Evolutionary conservation across 495 filamentous ascomycete species (phyloP).

Genomic region (Annulohypoxylon moriforme): DNA sequence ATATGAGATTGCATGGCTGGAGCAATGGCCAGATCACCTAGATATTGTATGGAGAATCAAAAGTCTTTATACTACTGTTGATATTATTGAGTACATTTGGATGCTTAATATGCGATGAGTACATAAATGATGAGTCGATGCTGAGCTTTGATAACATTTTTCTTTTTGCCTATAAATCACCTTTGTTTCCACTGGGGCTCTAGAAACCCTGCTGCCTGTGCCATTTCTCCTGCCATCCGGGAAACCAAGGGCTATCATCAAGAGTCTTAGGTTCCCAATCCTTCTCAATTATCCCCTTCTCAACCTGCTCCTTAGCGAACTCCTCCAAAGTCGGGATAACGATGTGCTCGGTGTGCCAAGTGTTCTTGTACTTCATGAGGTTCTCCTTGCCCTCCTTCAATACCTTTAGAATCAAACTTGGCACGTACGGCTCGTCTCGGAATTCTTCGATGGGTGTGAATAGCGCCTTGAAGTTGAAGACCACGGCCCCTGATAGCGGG

Average conservation of each 20-base stretch:
- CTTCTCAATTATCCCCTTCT: conserved; percentile 67
- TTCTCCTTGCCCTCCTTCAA: conserved; percentile 77
- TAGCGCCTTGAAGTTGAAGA: conserved; percentile 93
- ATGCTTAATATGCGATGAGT: not conserved
- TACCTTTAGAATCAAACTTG: conserved; percentile 73
- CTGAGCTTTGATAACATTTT: not conserved
- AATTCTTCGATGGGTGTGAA: conserved; percentile 84
- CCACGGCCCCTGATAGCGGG: conserved; percentile 77
- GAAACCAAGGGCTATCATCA: conserved; percentile 84
- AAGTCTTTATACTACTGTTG: not conserved
- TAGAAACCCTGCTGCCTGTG: conserved; percentile 75
- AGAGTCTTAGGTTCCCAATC: conserved; percentile 82
- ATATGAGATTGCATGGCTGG: conserved; percentile 13
- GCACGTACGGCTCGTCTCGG: conserved; percentile 78
- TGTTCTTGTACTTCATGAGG: conserved; percentile 85
- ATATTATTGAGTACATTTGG: not conserved
- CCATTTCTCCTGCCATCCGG: conserved; percentile 88
- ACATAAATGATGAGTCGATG: not conserved
- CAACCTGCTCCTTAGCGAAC: conserved; percentile 77
- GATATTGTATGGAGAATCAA: not conserved
- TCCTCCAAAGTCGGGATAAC: conserved; percentile 73
- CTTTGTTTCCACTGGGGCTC: not conserved
- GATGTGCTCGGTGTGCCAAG: conserved; percentile 86
- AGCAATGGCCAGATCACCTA: not conserved
- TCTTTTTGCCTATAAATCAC: not conserved